Conservation (phyloP, 2,329 filamentous ascomycete species). For the Aquanectria penicillioides region DNA sequence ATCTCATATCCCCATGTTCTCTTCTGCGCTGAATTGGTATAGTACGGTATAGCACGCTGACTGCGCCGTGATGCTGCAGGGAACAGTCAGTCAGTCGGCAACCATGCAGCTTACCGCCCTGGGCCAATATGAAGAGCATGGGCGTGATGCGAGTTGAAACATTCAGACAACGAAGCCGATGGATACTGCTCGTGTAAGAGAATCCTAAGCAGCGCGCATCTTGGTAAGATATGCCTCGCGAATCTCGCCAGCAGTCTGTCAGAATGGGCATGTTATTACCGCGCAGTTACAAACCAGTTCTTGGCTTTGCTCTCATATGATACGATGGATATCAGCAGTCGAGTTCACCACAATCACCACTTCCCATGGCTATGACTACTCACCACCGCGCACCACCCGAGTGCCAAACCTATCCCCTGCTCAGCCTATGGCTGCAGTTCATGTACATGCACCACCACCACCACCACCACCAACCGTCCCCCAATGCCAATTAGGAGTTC, state of each 20-base stretch:
- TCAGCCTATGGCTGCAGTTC: constrained; percentile 40
- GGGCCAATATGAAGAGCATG: not conserved
- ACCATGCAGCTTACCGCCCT: constrained; percentile 20
- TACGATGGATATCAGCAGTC: constrained; percentile 6
- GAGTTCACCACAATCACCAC: constrained; percentile 16
- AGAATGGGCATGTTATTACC: too few relatives aligned
- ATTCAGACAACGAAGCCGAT: not conserved
- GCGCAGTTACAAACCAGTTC: too few relatives aligned
- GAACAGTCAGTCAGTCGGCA: constrained; percentile 10
- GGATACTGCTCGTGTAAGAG: not conserved
- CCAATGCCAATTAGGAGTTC: constrained; percentile 13
- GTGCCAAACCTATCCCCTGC: constrained; percentile 18
- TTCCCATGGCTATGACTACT: constrained; percentile 9
- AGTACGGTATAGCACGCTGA: too few relatives aligned
- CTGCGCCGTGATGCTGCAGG: constrained; percentile 18
- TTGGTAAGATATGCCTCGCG: too few relatives aligned
- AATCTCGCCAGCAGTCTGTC: too few relatives aligned
- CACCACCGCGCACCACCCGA: constrained; percentile 16
- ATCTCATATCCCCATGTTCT: constrained; percentile 5
- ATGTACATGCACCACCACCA: constrained; percentile 32
- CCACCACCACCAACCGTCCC: constrained; percentile 11
- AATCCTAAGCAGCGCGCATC: not conserved
- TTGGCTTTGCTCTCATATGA: constrained; percentile 2
- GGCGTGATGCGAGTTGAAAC: constrained; percentile 17
- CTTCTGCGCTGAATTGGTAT: not conserved